Percentiles rank a stretch among this genome's conserved stretches.
Evolutionary conservation across 1,284 basidiomycete species (phyloP).

Genomic region (Tilletiopsis washingtonensis): DNA sequence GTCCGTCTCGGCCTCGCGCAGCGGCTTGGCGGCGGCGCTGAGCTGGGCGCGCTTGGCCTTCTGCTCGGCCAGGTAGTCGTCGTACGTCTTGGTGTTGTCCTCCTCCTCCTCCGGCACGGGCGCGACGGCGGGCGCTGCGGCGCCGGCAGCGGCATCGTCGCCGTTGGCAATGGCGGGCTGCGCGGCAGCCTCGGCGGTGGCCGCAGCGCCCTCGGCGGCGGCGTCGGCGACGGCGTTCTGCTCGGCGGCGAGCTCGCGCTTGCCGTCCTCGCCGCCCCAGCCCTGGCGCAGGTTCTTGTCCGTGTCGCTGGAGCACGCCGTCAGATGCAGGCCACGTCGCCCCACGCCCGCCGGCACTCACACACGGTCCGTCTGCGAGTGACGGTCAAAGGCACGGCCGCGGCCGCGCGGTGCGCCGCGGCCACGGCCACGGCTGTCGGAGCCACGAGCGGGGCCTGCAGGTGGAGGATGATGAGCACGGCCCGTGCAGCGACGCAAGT

Average conservation of each 20-base stretch:
- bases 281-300: conserved; percentile 84
- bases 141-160: conserved; percentile 42
- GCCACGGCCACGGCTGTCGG: conserved; percentile 53
- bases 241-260: conserved; percentile 68
- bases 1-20: conserved; percentile 23
- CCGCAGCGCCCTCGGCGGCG: conserved; percentile 24
- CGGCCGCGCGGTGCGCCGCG: conserved; percentile 53
- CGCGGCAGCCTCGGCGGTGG: conserved; percentile 25
- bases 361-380: conserved; percentile 66
- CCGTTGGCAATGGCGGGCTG: conserved; percentile 35
- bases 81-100: conserved; percentile 76
- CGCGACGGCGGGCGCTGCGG: conserved; percentile 36
- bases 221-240: conserved; percentile 54
- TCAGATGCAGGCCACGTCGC: background rate
- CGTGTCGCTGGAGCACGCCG: conserved; percentile 58
- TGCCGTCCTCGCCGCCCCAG: conserved; percentile 82
- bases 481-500: no score
- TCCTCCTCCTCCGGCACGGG: conserved; percentile 66
- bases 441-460: conserved; percentile 58
- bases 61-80: conserved; percentile 71
- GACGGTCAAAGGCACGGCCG: conserved; percentile 68
- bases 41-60: conserved; percentile 49
- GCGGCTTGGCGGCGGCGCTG: conserved; percentile 20
- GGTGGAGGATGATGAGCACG: background rate
- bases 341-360: conserved; percentile 9